Evolutionary conservation across 371 early-diverging fungal genomes (phyloP).

Genomic region (Nosema granulosis): DNA sequence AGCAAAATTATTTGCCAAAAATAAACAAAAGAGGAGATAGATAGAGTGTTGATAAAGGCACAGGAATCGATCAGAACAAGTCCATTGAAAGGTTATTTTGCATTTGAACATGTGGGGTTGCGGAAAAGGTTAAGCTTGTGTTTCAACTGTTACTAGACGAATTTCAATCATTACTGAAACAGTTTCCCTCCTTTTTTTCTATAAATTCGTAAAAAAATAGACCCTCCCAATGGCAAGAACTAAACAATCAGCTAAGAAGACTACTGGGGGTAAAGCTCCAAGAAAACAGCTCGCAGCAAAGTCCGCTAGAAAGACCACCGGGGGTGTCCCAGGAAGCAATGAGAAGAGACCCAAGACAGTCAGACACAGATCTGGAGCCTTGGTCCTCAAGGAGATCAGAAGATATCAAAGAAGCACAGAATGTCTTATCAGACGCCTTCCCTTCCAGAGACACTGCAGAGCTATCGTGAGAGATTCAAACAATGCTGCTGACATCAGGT

Average conservation of each 20-base stretch:
- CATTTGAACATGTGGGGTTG: too few species aligned
- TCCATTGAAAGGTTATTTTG: too few species aligned
- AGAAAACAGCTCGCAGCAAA: constrained; percentile 93
- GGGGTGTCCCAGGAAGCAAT: constrained; percentile 68
- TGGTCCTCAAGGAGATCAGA: constrained; percentile 89
- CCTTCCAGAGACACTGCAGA: constrained; percentile 88
- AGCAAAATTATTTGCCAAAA: too few species aligned
- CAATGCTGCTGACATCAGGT: constrained; percentile 82
- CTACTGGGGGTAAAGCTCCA: constrained; percentile 93
- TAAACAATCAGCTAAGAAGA: constrained; percentile 95
- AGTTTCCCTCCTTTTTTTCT: constrained; percentile 62
- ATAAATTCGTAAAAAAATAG: constrained; percentile 51
- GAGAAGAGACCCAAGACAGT: constrained; percentile 70
- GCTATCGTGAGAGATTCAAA: constrained; percentile 70
- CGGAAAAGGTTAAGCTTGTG: too few species aligned
- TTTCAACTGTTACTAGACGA: neutral
- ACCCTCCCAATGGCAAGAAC: constrained; percentile 77
- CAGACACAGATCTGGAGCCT: constrained; percentile 74
- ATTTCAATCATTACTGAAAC: constrained; percentile 19
- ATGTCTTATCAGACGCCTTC: constrained; percentile 88
- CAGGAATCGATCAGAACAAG: too few species aligned
- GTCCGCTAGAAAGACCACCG: constrained; percentile 78
- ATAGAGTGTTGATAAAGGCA: too few species aligned
- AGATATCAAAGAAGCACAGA: constrained; percentile 94
- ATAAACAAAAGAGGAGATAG: too few species aligned